Conservation (phyloP, 306 rosid species). For the Hippophae tibetana region DNA sequence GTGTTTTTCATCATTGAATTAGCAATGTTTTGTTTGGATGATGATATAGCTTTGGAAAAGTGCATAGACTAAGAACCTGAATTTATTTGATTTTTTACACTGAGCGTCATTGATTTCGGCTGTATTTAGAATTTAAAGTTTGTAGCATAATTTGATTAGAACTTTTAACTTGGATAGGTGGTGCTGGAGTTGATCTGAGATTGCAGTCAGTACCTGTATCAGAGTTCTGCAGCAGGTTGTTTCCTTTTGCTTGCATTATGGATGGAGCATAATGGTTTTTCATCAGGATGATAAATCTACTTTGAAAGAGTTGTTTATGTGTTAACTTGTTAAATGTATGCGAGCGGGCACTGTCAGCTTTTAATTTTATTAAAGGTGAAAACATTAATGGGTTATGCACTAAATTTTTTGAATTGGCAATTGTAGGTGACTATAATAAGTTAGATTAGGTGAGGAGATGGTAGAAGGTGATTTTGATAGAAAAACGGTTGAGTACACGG, state of each 20-base stretch:
- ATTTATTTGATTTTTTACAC: constrained; percentile 4
- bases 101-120: not conserved
- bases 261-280: constrained; percentile 7
- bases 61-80: not conserved
- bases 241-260: not conserved
- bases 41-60: not conserved
- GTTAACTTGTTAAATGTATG: constrained; percentile 15
- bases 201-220: constrained; percentile 7
- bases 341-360: constrained; percentile 15
- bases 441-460: constrained; percentile 43
- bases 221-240: constrained; percentile 15
- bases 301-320: constrained; percentile 10
- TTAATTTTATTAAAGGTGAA: constrained; percentile 20
- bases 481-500: constrained; percentile 28
- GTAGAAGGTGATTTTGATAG: constrained; percentile 38
- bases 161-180: constrained; percentile 20
- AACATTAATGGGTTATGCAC: constrained; percentile 19
- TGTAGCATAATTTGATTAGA: constrained; percentile 10
- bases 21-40: constrained; percentile 7
- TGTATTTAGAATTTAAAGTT: not conserved
- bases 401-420: constrained; percentile 17
- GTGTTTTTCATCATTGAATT: constrained; percentile 1
- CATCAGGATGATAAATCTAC: constrained; percentile 11
- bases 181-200: constrained; percentile 18
- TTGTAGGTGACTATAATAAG: constrained; percentile 25